phyloP scores from a whole-genome alignment of 2,329 filamentous ascomycete species.

The Onygena corvina region DNA sequence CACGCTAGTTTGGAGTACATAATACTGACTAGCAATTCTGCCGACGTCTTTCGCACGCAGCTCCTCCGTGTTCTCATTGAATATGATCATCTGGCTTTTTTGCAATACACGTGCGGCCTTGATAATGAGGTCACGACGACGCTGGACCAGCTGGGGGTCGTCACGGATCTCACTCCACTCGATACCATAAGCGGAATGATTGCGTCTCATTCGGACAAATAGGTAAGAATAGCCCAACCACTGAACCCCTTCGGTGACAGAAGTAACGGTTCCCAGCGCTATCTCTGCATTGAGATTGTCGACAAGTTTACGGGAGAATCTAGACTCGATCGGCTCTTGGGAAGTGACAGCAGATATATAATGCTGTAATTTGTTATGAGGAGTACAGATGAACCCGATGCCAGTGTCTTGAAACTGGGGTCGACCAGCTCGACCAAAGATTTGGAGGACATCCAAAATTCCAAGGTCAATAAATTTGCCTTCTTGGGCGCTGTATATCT shows the following conservation, averaged over 20 bases:
- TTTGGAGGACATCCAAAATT: slow-evolving; percentile 92
- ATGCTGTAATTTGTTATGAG: slow-evolving; percentile 81
- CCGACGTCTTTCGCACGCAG: slow-evolving; percentile 89
- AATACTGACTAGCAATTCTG: slow-evolving; percentile 92
- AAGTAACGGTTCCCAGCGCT: slow-evolving; percentile 84
- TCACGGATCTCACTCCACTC: slow-evolving; percentile 84
- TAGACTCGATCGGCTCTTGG: slow-evolving; percentile 94
- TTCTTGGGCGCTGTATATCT: slow-evolving; percentile 90
- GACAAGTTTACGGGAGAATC: slow-evolving; percentile 82
- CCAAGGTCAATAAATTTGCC: slow-evolving; percentile 94
- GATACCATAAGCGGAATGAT: slow-evolving; percentile 84
- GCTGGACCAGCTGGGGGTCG: slow-evolving; percentile 75
- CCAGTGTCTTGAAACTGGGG: slow-evolving; percentile 96
- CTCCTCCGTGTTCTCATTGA: slow-evolving; percentile 88
- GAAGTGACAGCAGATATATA: slow-evolving; percentile 89
- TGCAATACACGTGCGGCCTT: slow-evolving; percentile 79
- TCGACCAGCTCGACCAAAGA: slow-evolving; percentile 94
- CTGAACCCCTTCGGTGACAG: slow-evolving; percentile 81
- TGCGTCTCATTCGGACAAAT: slow-evolving; percentile 90
- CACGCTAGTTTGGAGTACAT: slow-evolving; percentile 84
- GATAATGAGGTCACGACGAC: slow-evolving; percentile 73
- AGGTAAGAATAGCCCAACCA: slow-evolving; percentile 98
- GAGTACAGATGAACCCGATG: slow-evolving; percentile 97
- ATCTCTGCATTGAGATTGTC: slow-evolving; percentile 97
- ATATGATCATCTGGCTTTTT: slow-evolving; percentile 96